Conservation (phyloP, 345 rosid genomes). For the Arabis hirsuta region DNA sequence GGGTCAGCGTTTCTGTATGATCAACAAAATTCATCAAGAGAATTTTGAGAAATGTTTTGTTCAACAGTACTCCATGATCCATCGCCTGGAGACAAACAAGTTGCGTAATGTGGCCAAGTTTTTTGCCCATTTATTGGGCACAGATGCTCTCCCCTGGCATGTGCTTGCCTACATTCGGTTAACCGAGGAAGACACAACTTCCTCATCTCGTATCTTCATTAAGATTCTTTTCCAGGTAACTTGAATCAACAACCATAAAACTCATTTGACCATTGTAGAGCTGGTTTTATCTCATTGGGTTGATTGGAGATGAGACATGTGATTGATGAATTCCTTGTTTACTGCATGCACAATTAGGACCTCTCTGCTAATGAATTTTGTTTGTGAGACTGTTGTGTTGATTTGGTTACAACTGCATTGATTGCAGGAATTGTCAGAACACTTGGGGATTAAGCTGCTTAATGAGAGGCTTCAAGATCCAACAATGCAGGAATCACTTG, state of each 20-base stretch:
- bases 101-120: constrained; percentile 90
- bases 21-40: constrained; percentile 86
- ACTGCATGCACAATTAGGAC: background rate
- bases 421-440: constrained; percentile 85
- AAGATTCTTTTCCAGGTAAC: constrained; percentile 96
- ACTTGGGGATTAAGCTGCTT: constrained; percentile 77
- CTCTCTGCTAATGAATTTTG: background rate
- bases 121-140: constrained; percentile 93
- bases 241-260: constrained; percentile 15
- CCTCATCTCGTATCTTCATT: constrained; percentile 89
- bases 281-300: background rate
- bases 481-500: constrained; percentile 71
- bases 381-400: constrained; percentile 9
- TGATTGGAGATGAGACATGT: background rate
- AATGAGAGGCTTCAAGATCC: constrained; percentile 84
- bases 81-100: constrained; percentile 89
- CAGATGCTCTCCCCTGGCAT: constrained; percentile 96
- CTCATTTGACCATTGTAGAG: constrained; percentile 12
- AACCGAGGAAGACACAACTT: constrained; percentile 95
- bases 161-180: constrained; percentile 79
- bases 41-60: constrained; percentile 92
- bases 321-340: constrained; percentile 16
- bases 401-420: constrained; percentile 11
- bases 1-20: constrained; percentile 96
- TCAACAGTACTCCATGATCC: constrained; percentile 95